Evolutionary conservation across 2,329 filamentous ascomycete genomes (phyloP).

Genomic region (Boeremia exigua): DNA sequence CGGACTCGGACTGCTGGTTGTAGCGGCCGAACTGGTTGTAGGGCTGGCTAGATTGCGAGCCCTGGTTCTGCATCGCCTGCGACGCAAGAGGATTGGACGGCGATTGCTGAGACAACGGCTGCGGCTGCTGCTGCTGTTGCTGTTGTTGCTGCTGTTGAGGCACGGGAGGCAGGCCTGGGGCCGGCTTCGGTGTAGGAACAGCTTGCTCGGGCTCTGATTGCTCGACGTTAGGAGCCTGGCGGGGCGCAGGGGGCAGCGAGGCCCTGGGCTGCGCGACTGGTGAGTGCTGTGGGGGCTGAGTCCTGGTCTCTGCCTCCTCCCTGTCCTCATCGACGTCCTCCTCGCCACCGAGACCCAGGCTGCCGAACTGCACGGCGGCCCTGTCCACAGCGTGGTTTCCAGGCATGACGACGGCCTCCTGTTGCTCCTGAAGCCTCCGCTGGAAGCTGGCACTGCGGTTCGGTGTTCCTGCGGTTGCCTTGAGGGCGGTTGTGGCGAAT

Average conservation of each 20-base stretch:
- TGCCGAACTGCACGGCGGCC: conserved; percentile 93
- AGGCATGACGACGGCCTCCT: conserved; percentile 98
- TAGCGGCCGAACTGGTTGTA: conserved; percentile 75
- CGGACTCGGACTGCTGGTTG: conserved; percentile 66
- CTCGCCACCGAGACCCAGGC: conserved; percentile 84
- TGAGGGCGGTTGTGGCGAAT: conserved; percentile 80
- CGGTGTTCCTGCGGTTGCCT: conserved; percentile 67
- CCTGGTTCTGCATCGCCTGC: conserved; percentile 62
- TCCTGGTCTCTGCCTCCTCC: conserved; percentile 92
- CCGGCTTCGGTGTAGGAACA: conserved; percentile 62
- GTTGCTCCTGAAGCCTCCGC: conserved; percentile 87
- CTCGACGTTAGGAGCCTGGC: conserved; percentile 50
- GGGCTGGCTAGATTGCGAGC: conserved; percentile 50
- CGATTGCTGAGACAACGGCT: conserved; percentile 52
- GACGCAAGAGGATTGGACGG: conserved; percentile 56
- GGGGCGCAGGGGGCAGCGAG: conserved; percentile 76
- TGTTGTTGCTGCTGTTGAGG: conserved; percentile 57
- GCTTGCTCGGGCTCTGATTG: conserved; percentile 50
- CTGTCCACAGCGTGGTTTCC: conserved; percentile 94
- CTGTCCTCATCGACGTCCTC: conserved; percentile 84
- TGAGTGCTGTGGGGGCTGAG: conserved; percentile 91
- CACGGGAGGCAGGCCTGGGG: conserved; percentile 67
- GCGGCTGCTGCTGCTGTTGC: conserved; percentile 49
- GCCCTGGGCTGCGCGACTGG: conserved; percentile 85
- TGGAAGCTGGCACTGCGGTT: conserved; percentile 80